phyloP scores from a whole-genome alignment of 768 basidiomycete genomes.

The Boletus subcaerulescens region DNA sequence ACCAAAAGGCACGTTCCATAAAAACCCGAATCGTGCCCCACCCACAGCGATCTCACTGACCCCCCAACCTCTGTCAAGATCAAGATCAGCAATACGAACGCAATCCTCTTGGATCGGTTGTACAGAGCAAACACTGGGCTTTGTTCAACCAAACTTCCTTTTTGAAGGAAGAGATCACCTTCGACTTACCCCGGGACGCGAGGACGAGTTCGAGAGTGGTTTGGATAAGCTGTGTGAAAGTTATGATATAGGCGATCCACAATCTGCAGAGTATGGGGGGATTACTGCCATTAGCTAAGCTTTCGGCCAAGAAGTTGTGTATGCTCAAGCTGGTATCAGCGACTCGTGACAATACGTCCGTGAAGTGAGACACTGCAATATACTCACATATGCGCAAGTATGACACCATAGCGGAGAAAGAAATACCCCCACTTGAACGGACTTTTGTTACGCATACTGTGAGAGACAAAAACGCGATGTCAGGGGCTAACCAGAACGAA shows the following conservation, averaged over 20 bases:
- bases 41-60: background rate
- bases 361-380: too few relatives aligned
- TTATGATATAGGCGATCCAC: constrained; percentile 6
- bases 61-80: constrained; percentile 4
- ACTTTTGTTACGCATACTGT: constrained; percentile 23
- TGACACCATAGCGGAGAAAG: constrained; percentile 20
- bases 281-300: constrained; percentile 8
- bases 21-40: background rate
- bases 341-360: background rate
- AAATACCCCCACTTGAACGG: constrained; percentile 30
- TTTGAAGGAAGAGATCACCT: background rate
- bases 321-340: constrained; percentile 1
- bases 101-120: constrained; percentile 12
- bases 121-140: constrained; percentile 15
- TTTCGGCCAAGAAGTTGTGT: constrained; percentile 8
- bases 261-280: constrained; percentile 2
- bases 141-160: background rate
- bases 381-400: constrained; percentile 19
- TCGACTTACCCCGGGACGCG: constrained; percentile 14
- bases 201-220: constrained; percentile 15
- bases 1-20: constrained; percentile 10
- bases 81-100: constrained; percentile 2
- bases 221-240: constrained; percentile 1
- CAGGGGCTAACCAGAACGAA: background rate
- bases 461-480: background rate